Percentiles rank a stretch among this genome's conserved stretches.
Evolutionary conservation across 2,329 filamentous ascomycete genomes (phyloP).

Genomic region (Xylaria sp.): DNA sequence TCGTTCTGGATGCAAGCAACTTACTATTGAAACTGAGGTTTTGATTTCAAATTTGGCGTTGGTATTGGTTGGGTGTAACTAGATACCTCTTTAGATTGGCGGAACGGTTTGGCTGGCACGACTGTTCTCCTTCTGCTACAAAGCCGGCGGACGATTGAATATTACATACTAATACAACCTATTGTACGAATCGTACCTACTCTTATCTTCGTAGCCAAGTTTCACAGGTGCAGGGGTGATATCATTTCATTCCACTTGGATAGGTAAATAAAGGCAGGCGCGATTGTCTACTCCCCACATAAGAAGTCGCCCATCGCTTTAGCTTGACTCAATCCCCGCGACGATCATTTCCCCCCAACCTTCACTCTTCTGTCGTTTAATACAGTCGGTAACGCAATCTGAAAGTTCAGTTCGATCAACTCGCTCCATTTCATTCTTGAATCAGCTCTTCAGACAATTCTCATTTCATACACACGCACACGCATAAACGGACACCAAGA

Average conservation of each 20-base stretch:
- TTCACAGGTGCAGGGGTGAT: slow-evolving; percentile 23
- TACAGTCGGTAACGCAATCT: slow-evolving; percentile 4
- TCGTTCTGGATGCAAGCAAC: background rate
- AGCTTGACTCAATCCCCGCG: slow-evolving; percentile 5
- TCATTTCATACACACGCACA: background rate
- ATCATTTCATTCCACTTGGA: slow-evolving; percentile 14
- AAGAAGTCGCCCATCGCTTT: background rate
- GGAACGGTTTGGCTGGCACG: slow-evolving; percentile 23
- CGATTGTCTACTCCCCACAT: slow-evolving; percentile 25
- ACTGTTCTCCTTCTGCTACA: slow-evolving; percentile 9
- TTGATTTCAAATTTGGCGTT: background rate
- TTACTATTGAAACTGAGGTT: background rate
- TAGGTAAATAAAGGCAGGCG: slow-evolving; percentile 12
- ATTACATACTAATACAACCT: slow-evolving; percentile 9
- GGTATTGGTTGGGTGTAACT: slow-evolving; percentile 1
- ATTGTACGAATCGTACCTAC: background rate
- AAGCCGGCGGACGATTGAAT: background rate
- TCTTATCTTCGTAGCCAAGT: slow-evolving; percentile 6
- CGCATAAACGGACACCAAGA: background rate
- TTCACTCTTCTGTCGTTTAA: background rate
- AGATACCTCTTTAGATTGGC: slow-evolving; percentile 9
- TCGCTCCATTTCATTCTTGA: slow-evolving; percentile 1
- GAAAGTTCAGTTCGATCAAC: background rate
- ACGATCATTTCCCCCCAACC: slow-evolving; percentile 12
- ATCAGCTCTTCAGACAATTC: background rate